Conservation (phyloP, 177 flowering plant genomes). For the Vitis hybrid region DNA sequence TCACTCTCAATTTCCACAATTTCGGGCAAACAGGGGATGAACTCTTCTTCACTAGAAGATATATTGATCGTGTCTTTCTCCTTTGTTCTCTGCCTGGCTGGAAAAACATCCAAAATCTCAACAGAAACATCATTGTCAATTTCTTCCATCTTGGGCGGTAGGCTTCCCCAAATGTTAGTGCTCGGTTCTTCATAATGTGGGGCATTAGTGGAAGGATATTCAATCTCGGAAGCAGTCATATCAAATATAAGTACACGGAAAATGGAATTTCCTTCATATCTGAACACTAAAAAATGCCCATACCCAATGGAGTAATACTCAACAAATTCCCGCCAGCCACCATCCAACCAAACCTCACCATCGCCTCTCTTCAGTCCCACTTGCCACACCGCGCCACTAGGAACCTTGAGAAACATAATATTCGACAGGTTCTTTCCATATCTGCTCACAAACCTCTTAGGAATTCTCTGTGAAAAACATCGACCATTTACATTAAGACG, state of each 20-base stretch:
- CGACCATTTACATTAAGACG: too few species aligned
- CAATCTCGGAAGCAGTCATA: conserved; percentile 13
- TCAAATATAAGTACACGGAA: conserved; percentile 24
- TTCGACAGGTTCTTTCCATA: too few species aligned
- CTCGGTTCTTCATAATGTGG: background rate
- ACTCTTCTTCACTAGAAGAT: background rate
- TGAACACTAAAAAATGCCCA: conserved; percentile 15
- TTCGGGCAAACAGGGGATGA: too few species aligned
- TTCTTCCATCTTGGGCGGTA: background rate
- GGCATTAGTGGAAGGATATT: conserved; percentile 3
- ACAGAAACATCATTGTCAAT: background rate
- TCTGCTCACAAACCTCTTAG: too few species aligned
- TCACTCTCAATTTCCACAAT: too few species aligned
- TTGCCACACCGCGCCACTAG: conserved; percentile 6
- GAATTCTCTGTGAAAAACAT: too few species aligned
- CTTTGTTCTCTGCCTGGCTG: background rate
- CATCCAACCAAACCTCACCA: conserved; percentile 13
- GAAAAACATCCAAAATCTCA: conserved; percentile 6
- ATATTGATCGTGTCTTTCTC: background rate
- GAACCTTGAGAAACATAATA: background rate
- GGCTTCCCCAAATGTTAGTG: too few species aligned
- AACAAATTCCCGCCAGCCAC: conserved; percentile 15
- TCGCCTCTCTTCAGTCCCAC: conserved; percentile 1
- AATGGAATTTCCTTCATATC: conserved; percentile 6
- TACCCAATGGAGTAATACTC: conserved; percentile 8